phyloP scores from a whole-genome alignment of 306 rosid genomes.

The Vigna hirtella region DNA sequence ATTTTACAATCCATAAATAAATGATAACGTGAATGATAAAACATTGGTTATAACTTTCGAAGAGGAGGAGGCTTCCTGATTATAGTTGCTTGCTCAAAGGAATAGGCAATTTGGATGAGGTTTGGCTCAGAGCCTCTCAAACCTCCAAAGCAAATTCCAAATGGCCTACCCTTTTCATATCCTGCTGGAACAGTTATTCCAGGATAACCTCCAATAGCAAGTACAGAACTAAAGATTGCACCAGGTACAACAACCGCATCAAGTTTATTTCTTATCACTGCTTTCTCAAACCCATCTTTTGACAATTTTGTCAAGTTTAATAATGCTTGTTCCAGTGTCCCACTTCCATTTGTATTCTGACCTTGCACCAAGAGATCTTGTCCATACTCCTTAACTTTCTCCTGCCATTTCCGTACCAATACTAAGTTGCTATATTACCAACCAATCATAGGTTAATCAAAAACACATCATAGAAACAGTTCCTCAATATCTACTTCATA shows the following conservation, averaged over 20 bases:
- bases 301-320: constrained; percentile 35
- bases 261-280: constrained; percentile 46
- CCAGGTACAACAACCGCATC: constrained; percentile 62
- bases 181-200: constrained; percentile 80
- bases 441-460: too few species aligned
- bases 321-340: constrained; percentile 36
- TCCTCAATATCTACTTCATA: too few species aligned
- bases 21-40: too few species aligned
- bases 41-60: too few species aligned
- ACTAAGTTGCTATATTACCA: too few species aligned
- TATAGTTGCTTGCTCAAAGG: constrained; percentile 73
- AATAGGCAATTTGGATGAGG: constrained; percentile 68
- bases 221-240: constrained; percentile 32
- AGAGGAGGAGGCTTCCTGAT: constrained; percentile 57
- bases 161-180: constrained; percentile 52
- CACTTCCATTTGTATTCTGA: constrained; percentile 46
- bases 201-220: constrained; percentile 74
- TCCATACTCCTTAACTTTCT: constrained; percentile 46
- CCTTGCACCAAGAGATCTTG: constrained; percentile 48
- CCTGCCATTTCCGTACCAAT: constrained; percentile 43
- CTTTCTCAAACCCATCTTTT: constrained; percentile 49
- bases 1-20: too few species aligned
- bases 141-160: constrained; percentile 78
- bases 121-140: constrained; percentile 69
- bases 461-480: too few species aligned